A percentile compares a stretch with the other conserved stretches of the same genome.
These are phyloP conservation scores for Vanrija sp. DNA, from an alignment of 1,284 basidiomycete species.

Conservation along the genomic window DNA sequence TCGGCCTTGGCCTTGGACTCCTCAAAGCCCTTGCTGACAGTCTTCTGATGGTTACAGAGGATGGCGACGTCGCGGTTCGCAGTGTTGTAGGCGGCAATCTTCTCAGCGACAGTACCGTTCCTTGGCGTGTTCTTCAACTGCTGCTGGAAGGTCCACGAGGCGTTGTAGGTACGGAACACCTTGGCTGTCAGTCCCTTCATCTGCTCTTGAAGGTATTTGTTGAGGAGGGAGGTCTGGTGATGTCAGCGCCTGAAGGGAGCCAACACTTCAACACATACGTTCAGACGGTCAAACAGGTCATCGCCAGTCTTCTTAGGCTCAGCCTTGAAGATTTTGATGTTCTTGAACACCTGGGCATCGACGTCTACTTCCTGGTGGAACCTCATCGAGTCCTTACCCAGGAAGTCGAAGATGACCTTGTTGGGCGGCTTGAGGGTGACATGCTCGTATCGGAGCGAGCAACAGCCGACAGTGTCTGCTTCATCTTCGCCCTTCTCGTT, in stretches of 20 bases:
- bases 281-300: slow-evolving; percentile 88
- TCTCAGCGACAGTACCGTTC: slow-evolving; percentile 77
- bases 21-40: slow-evolving; percentile 83
- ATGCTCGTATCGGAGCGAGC: slow-evolving; percentile 90
- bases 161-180: slow-evolving; percentile 98
- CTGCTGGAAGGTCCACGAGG: slow-evolving; percentile 87
- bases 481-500: slow-evolving; percentile 99
- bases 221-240: slow-evolving; percentile 69
- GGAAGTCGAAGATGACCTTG: slow-evolving; percentile 83
- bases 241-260: not conserved
- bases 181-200: slow-evolving; percentile 97
- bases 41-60: slow-evolving; percentile 95
- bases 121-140: slow-evolving; percentile 73
- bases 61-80: slow-evolving; percentile 94
- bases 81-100: slow-evolving; percentile 89
- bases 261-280: slow-evolving; percentile 50
- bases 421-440: slow-evolving; percentile 83
- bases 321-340: slow-evolving; percentile 82
- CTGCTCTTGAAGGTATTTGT: slow-evolving; percentile 83
- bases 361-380: slow-evolving; percentile 88
- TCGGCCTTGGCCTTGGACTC: slow-evolving; percentile 87
- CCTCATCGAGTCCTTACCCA: slow-evolving; percentile 96
- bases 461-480: slow-evolving; percentile 95
- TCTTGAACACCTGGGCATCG: slow-evolving; percentile 83
- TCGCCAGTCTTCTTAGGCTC: slow-evolving; percentile 84